Evolutionary conservation across 2,329 filamentous ascomycete species (phyloP), one percentile per base, ranked within the genome.

Genomic region (Madurella mycetomatis): DNA sequence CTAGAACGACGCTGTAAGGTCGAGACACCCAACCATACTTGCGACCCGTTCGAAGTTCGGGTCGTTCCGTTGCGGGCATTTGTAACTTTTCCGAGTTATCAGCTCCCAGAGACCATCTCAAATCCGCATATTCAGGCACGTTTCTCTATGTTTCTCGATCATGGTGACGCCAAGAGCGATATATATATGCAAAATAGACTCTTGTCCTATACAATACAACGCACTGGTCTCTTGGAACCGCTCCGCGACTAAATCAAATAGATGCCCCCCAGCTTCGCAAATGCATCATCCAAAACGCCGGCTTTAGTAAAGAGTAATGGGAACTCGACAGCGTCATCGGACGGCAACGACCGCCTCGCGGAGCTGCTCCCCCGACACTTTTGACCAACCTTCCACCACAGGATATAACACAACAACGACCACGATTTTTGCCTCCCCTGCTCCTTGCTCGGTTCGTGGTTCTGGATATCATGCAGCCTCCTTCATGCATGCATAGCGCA

Each of bases 241-340:
- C 17, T 41, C 31, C 46, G 13, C 34, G 9, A 37, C 34, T 37
- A 37, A 37, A 37, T 11, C 34, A 37, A 37, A 37, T 3, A 37
- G 25, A 25, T 25, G 25, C 25, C 25, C 42, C 30, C 25, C 46
- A 40, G 32, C 43, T 40, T 48, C 40, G 46, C 46, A 47, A 41
- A 47, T 46, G 37, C 34, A 41, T 41, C 49, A 52, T 47, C 49
- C 49, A 52, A 45, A 52, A 52, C 42, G 42, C 49, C 49, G 49
- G 49, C 49, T 52, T 52, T 42, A 52, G 40, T 47, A 31, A 47
- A 65, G 65, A 67, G 64, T 60, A 57, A 63, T 51, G 57, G 57
- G 58, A 60, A 56, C 53, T 55, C 49, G 52, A 61, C 4, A 25
- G 25, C 25, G 25, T 25, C 25, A 7, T 25, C 7, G 25, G 7